A percentile compares a stretch with the other conserved stretches of the same genome.
Conservation (phyloP, 2,329 filamentous ascomycete species). For the Elsinoe perseae region DNA sequence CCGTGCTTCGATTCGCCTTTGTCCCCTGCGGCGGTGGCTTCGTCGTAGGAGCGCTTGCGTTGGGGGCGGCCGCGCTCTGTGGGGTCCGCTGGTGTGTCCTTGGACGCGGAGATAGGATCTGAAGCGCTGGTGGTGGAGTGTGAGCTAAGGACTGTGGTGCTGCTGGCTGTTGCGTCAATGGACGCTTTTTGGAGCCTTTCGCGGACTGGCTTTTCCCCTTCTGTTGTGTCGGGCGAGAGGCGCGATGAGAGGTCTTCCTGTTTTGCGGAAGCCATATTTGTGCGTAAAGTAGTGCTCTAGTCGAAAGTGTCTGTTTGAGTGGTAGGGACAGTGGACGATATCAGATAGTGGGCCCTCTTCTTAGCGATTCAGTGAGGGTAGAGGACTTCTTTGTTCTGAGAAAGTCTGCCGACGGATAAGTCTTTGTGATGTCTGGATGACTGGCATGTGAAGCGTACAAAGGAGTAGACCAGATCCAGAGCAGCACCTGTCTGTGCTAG, state of each 20-base stretch:
- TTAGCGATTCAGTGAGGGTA: neutral
- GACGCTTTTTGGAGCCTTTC: constrained; percentile 55
- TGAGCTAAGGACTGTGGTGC: constrained; percentile 16
- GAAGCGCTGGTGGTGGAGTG: constrained; percentile 12
- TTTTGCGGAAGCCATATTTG: constrained; percentile 23
- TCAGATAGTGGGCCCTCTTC: neutral
- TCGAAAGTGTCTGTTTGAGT: too few relatives aligned
- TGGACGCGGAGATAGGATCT: constrained; percentile 14
- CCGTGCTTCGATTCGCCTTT: constrained; percentile 34
- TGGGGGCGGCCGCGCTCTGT: constrained; percentile 30
- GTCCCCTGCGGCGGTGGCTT: constrained; percentile 34
- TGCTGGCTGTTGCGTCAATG: constrained; percentile 38
- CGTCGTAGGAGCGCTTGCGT: constrained; percentile 41
- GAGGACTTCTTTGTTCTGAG: neutral
- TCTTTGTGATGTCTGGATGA: neutral
- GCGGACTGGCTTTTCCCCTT: constrained; percentile 50
- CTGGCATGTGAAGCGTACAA: neutral
- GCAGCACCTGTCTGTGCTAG: neutral
- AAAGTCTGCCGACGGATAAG: neutral
- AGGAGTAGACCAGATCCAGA: neutral
- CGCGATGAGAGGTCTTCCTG: constrained; percentile 17
- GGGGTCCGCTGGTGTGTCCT: constrained; percentile 1
- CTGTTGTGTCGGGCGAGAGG: constrained; percentile 35
- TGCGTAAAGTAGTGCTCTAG: neutral
- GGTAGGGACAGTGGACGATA: neutral